phyloP scores from a whole-genome alignment of 75 land plant species.

The Picea sitchensis region DNA sequence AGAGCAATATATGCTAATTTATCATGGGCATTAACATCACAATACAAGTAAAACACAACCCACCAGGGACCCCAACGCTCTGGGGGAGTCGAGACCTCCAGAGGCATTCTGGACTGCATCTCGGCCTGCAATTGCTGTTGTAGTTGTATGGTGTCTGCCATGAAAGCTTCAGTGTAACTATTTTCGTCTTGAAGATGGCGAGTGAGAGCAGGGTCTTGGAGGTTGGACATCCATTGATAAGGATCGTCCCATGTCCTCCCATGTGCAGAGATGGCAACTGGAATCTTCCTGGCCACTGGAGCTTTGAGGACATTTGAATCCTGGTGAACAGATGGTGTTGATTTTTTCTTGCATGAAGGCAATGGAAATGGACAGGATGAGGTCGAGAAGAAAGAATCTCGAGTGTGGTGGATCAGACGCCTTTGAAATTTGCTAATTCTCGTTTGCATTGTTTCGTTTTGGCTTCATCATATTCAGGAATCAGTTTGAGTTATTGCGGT shows the following conservation, averaged over 20 bases:
- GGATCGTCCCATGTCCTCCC: constrained; percentile 77
- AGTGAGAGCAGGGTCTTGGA: constrained; percentile 54
- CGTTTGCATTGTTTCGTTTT: no score
- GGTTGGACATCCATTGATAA: constrained; percentile 83
- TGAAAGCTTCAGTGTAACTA: constrained; percentile 61
- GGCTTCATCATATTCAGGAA: no score
- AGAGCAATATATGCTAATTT: not conserved
- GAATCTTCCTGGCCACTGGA: constrained; percentile 59
- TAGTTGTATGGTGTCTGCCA: constrained; percentile 44
- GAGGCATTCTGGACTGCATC: constrained; percentile 64
- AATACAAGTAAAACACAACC: not conserved
- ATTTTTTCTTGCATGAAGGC: no score
- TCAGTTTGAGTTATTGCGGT: no score
- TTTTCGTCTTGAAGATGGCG: constrained; percentile 63
- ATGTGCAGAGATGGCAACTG: constrained; percentile 55
- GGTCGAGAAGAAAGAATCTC: no score
- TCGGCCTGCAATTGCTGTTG: constrained; percentile 47
- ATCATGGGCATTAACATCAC: not conserved
- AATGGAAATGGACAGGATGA: no score
- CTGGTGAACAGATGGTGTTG: no score
- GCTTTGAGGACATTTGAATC: constrained; percentile 14
- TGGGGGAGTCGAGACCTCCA: constrained; percentile 63
- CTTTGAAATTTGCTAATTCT: no score
- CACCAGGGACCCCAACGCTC: constrained; percentile 93
- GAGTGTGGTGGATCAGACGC: no score